Evolutionary conservation across 805 yeast species (phyloP).

Genomic region (Hanseniaspora meyeri): DNA sequence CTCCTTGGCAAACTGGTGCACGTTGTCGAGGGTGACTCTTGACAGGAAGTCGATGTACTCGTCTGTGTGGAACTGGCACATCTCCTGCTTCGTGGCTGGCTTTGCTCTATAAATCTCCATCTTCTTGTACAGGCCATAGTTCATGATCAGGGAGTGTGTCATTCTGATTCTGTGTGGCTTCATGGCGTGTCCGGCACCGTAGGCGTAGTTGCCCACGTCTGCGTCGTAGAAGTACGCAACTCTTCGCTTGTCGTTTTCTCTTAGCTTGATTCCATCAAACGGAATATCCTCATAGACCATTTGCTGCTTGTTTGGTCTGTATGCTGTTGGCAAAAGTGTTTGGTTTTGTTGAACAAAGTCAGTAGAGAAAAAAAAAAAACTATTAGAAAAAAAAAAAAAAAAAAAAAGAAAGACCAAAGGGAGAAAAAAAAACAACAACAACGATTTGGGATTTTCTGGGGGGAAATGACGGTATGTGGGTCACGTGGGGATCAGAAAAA

Average conservation of each 20-base stretch:
- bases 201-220: slow-evolving; percentile 95
- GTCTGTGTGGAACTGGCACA: slow-evolving; percentile 97
- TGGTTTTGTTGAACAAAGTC: no score
- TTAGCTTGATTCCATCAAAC: slow-evolving; percentile 49
- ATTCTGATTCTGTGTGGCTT: slow-evolving; percentile 97
- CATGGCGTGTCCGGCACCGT: slow-evolving; percentile 98
- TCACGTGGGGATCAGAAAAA: no score
- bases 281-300: slow-evolving; percentile 45
- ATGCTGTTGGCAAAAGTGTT: no score
- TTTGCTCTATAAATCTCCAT: slow-evolving; percentile 96
- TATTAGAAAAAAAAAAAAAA: no score
- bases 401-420: no score
- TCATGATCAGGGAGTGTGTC: slow-evolving; percentile 95
- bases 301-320: neutral
- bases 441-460: no score
- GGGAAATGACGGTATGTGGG: no score
- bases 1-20: slow-evolving; percentile 76
- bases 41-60: slow-evolving; percentile 89
- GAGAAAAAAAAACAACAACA: no score
- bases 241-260: slow-evolving; percentile 38
- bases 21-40: slow-evolving; percentile 83
- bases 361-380: no score
- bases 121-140: slow-evolving; percentile 88
- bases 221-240: slow-evolving; percentile 77
- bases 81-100: slow-evolving; percentile 94